Evolutionary conservation across 352 stramenopile genomes (phyloP).

Genomic region (Phytophthora citricola): DNA sequence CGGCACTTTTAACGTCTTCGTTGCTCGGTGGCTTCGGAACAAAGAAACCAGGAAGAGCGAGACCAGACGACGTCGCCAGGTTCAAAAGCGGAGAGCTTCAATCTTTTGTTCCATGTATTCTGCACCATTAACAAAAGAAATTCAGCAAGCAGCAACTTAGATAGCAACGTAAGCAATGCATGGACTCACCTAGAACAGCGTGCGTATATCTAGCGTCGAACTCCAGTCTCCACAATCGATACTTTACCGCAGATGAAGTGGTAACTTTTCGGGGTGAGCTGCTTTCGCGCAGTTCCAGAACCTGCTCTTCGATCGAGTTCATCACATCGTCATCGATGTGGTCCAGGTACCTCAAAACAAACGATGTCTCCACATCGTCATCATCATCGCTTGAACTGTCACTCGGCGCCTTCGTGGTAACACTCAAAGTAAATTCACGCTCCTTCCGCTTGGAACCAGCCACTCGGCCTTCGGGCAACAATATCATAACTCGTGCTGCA

Average conservation of each 20-base stretch:
- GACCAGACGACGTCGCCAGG: slow-evolving; percentile 31
- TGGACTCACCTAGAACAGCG: slow-evolving; percentile 54
- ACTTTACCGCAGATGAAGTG: slow-evolving; percentile 27
- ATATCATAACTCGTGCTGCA: slow-evolving; percentile 71
- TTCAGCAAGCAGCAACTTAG: slow-evolving; percentile 2
- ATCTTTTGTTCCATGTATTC: slow-evolving; percentile 54
- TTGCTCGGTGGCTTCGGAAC: slow-evolving; percentile 46
- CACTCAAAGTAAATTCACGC: slow-evolving; percentile 69
- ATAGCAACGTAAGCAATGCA: not conserved
- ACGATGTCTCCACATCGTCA: slow-evolving; percentile 59
- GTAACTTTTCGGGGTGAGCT: slow-evolving; percentile 10
- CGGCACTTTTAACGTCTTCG: slow-evolving; percentile 18
- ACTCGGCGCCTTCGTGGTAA: slow-evolving; percentile 21
- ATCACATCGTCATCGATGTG: slow-evolving; percentile 49
- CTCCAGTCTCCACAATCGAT: slow-evolving; percentile 76
- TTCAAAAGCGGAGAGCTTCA: slow-evolving; percentile 59
- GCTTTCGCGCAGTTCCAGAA: slow-evolving; percentile 13
- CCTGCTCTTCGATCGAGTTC: slow-evolving; percentile 32
- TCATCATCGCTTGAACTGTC: slow-evolving; percentile 4
- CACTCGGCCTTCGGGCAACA: slow-evolving; percentile 63
- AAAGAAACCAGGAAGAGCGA: slow-evolving; percentile 70
- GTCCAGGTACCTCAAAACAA: slow-evolving; percentile 68
- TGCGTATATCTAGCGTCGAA: slow-evolving; percentile 76
- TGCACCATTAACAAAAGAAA: slow-evolving; percentile 21
- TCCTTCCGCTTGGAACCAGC: slow-evolving; percentile 64